These are phyloP conservation scores for Oxyria digyna DNA, from an alignment of 148 eudicot genomes.

Conservation along the genomic window DNA sequence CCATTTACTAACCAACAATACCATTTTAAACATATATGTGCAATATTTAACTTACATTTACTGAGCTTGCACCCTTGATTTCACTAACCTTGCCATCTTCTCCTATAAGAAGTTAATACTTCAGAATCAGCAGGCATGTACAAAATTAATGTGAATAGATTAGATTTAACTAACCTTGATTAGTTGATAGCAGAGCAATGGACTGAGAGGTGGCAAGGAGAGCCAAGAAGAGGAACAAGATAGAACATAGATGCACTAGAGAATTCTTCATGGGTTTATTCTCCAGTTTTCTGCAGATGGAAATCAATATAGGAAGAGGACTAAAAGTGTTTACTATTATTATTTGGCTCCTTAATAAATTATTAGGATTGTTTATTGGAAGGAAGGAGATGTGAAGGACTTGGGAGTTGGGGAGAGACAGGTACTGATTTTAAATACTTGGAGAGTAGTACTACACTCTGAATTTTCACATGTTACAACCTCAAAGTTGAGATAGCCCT, in stretches of 20 bases:
- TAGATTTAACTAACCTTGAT: not conserved
- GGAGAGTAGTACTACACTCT: not conserved
- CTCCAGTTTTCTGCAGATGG: not conserved
- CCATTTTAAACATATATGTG: not conserved
- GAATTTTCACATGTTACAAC: conserved; percentile 7
- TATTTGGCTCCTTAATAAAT: not conserved
- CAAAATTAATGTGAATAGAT: too few relatives aligned
- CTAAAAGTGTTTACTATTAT: not conserved
- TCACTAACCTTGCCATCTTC: conserved; percentile 13
- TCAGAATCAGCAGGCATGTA: too few relatives aligned
- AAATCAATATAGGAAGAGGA: too few relatives aligned
- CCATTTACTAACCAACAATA: not conserved
- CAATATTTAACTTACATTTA: conserved; percentile 18
- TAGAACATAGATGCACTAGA: conserved; percentile 3
- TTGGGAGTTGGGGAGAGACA: too few relatives aligned
- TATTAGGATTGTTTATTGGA: not conserved
- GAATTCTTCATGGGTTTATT: conserved; percentile 19
- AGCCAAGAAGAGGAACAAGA: conserved; percentile 14
- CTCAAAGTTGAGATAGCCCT: not conserved
- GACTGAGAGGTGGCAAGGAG: conserved; percentile 6
- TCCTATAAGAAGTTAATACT: conserved; percentile 6
- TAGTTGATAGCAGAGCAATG: conserved; percentile 13
- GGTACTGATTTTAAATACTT: conserved; percentile 11
- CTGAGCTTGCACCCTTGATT: conserved; percentile 12
- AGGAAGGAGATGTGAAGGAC: conserved; percentile 7